These are phyloP conservation scores for Begonia loranthoides DNA, from an alignment of 306 rosid genomes.

Conservation along the genomic window DNA sequence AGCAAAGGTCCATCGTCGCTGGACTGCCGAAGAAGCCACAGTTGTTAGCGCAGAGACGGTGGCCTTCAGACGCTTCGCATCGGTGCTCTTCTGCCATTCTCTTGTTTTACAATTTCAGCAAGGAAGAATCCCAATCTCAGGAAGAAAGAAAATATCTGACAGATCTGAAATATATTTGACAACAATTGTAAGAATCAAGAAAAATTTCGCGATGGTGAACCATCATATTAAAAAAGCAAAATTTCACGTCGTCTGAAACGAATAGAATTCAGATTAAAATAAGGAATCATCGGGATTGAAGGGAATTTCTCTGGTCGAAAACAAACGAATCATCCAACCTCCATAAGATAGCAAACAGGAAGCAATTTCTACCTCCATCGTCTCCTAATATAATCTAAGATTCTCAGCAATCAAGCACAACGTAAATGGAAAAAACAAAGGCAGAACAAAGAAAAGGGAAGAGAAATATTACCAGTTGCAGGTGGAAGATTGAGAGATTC, in stretches of 20 bases:
- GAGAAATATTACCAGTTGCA: not conserved
- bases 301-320: not conserved
- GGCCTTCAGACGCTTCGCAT: constrained; percentile 68
- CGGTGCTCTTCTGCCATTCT: constrained; percentile 74
- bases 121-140: not conserved
- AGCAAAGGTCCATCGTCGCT: constrained; percentile 72
- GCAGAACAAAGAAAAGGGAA: not conserved
- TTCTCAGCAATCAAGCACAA: not conserved
- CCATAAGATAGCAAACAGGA: not conserved
- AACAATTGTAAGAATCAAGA: too few relatives aligned
- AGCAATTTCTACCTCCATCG: not conserved
- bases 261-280: not conserved
- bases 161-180: not conserved
- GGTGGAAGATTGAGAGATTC: constrained; percentile 5
- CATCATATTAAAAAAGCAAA: not conserved
- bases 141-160: not conserved
- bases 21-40: constrained; percentile 84
- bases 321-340: not conserved
- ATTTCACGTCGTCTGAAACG: not conserved
- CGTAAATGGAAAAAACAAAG: not conserved
- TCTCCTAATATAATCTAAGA: not conserved
- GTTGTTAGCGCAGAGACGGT: constrained; percentile 65
- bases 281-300: not conserved
- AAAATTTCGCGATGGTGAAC: too few relatives aligned
- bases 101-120: constrained; percentile 3